These are phyloP conservation scores for Dioscorea alata DNA, from an alignment of 106 monocot genomes.

Conservation along the genomic window DNA sequence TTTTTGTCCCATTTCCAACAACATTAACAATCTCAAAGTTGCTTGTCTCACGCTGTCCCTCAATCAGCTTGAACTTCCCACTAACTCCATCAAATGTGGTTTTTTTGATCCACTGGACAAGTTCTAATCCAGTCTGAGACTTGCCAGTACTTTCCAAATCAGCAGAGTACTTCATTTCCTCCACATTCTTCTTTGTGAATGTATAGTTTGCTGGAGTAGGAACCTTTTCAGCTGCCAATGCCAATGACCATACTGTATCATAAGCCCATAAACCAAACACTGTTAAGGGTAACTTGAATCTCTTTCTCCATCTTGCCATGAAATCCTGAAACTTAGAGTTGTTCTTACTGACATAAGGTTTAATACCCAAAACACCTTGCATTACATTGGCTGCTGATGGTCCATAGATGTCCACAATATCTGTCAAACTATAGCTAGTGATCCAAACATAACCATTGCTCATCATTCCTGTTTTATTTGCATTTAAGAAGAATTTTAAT, in stretches of 20 bases:
- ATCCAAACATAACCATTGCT: slow-evolving; percentile 68
- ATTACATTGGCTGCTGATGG: slow-evolving; percentile 32
- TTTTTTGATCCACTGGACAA: slow-evolving; percentile 9
- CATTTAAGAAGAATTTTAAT: slow-evolving; percentile 22
- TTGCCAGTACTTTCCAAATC: slow-evolving; percentile 6
- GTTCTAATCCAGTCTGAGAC: slow-evolving; percentile 21
- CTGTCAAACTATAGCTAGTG: slow-evolving; percentile 44
- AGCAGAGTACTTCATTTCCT: slow-evolving; percentile 8
- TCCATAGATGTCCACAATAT: slow-evolving; percentile 30
- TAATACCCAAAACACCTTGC: slow-evolving; percentile 58
- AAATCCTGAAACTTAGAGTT: slow-evolving; percentile 18
- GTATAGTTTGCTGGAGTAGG: slow-evolving; percentile 1
- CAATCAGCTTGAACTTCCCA: slow-evolving; percentile 37
- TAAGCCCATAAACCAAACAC: slow-evolving; percentile 64
- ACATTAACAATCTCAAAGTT: slow-evolving; percentile 51
- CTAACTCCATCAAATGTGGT: slow-evolving; percentile 31
- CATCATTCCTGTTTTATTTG: slow-evolving; percentile 55
- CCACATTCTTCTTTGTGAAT: slow-evolving; percentile 2
- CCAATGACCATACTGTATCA: slow-evolving; percentile 53
- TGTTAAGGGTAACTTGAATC: slow-evolving; percentile 10
- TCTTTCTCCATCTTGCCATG: slow-evolving; percentile 41
- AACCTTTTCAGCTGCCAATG: slow-evolving; percentile 27
- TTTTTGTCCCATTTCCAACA: slow-evolving; percentile 2
- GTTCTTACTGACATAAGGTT: slow-evolving; percentile 32
- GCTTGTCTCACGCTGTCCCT: slow-evolving; percentile 27